Base-by-base conservation (phyloP, 2,329 filamentous ascomycete genomes). In the Cytospora mali region DNA sequence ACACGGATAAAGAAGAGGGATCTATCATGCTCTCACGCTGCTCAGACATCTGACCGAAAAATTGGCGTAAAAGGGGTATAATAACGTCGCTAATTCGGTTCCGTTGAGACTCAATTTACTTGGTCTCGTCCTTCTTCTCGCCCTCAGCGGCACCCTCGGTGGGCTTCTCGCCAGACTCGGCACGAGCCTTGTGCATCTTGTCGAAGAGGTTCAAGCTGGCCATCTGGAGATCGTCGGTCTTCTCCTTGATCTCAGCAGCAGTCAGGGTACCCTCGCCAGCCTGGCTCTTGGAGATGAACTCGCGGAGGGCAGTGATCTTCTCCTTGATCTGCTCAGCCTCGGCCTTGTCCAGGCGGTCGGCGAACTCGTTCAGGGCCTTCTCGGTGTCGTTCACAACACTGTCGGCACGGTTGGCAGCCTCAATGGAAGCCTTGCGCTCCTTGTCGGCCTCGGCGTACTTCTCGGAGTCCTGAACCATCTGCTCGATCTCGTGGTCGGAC, bases 141-240 rank as follows among this genome's bases (percentile, higher is more conserved):
- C 83, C 87, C 76, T 91, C 88, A 66, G 84, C 73, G 72, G 79
- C 77, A 79, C 80, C 74, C 75, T 81, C 78, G 72, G 80, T 71
- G 70, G 71, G 68, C 75, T 85, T 78, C 75, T 82, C 78, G 73
- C 81, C 77, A 71, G 82, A 83, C 82, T 93, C 90, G 70, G 80
- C 77, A 72, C 92, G 89, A 70, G 94, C 92, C 86, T 96, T 96
- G 91, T 99, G 94, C 92, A 99, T 97, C 90, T 98, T 97, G 84
- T 98, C 95, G 79, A 99, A 98, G 74, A 98, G 88, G 81, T 91
- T 96, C 81, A 99, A 84, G 80, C 90, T 94, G 70, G 94, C 92
- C 77, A 90, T 91, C 84, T 98, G 95, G 75, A 99, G 91, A 80
- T 97, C 94, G 70, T 98, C 95, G 73, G 92, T 96, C 92, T 97